Evolutionary conservation across 805 yeast species (phyloP).

Genomic region (Saccharomycopsis synnaedendra): DNA sequence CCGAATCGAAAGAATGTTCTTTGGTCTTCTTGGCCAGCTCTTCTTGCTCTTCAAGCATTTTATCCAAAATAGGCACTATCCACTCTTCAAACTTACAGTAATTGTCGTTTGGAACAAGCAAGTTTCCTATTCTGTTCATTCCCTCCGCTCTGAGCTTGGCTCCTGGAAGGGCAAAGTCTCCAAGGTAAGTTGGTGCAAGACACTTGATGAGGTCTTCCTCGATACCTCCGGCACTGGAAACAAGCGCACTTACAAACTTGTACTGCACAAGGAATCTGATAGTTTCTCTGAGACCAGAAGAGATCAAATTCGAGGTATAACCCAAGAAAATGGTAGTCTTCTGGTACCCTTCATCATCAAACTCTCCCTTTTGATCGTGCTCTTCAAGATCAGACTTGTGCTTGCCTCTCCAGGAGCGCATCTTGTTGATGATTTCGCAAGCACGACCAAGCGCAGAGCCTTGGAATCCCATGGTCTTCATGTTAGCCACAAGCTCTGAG

Average conservation of each 20-base stretch:
- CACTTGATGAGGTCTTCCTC: conserved; percentile 97
- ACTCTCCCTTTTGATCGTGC: conserved; percentile 57
- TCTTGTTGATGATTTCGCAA: conserved; percentile 83
- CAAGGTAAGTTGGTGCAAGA: conserved; percentile 91
- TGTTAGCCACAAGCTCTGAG: conserved; percentile 61
- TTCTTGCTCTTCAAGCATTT: conserved; percentile 82
- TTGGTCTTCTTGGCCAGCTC: conserved; percentile 39
- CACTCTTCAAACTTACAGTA: conserved; percentile 97
- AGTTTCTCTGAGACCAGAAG: conserved; percentile 90
- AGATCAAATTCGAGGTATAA: conserved; percentile 89
- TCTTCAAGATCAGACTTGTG: conserved; percentile 59
- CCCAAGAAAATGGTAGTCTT: conserved; percentile 91
- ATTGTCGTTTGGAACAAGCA: conserved; percentile 95
- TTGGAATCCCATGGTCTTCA: conserved; percentile 97
- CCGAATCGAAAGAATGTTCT: conserved; percentile 39
- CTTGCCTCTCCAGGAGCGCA: conserved; percentile 90
- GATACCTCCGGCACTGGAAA: conserved; percentile 96
- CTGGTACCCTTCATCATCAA: conserved; percentile 68
- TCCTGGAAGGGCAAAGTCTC: conserved; percentile 82
- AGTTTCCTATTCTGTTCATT: conserved; percentile 94
- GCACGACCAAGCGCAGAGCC: conserved; percentile 80
- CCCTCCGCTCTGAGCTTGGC: conserved; percentile 82
- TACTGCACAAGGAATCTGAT: conserved; percentile 82
- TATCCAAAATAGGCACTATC: conserved; percentile 91
- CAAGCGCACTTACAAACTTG: conserved; percentile 90